A percentile compares a stretch with the other conserved stretches of the same genome.
These are phyloP conservation scores for Lecanoromycetidae sp. DNA, from an alignment of 2,329 filamentous ascomycete species.

Conservation along the genomic window DNA sequence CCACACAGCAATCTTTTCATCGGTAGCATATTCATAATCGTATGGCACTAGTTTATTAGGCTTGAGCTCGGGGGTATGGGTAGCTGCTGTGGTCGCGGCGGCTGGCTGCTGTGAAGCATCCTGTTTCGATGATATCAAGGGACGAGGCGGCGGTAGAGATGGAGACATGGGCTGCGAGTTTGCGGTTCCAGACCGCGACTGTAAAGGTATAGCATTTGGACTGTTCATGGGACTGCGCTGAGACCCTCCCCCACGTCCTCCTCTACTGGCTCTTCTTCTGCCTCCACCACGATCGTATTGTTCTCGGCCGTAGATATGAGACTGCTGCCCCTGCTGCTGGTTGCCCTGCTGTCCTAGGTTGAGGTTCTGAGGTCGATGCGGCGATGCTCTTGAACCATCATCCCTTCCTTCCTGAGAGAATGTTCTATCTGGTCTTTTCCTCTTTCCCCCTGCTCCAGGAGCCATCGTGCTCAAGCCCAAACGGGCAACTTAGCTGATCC, in stretches of 20 bases:
- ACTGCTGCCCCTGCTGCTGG: slow-evolving; percentile 27
- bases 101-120: background rate
- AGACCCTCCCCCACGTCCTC: slow-evolving; percentile 28
- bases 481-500: background rate
- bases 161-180: slow-evolving; percentile 24
- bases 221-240: slow-evolving; percentile 28
- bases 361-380: slow-evolving; percentile 39
- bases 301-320: slow-evolving; percentile 27
- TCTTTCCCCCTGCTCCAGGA: slow-evolving; percentile 18
- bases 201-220: slow-evolving; percentile 22
- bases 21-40: slow-evolving; percentile 64
- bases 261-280: slow-evolving; percentile 29
- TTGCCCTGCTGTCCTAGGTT: slow-evolving; percentile 42
- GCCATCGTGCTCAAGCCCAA: slow-evolving; percentile 14
- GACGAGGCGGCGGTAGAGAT: slow-evolving; percentile 14
- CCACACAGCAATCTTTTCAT: slow-evolving; percentile 58
- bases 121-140: slow-evolving; percentile 2
- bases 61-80: slow-evolving; percentile 3
- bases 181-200: slow-evolving; percentile 22
- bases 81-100: slow-evolving; percentile 19
- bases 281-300: slow-evolving; percentile 29
- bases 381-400: slow-evolving; percentile 32
- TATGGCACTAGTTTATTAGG: slow-evolving; percentile 34
- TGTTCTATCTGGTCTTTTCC: slow-evolving; percentile 32
- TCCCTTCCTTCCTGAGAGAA: slow-evolving; percentile 33